These are phyloP conservation scores for Trypanosoma theileri DNA, from an alignment of 208 protist species.

Conservation along the genomic window DNA sequence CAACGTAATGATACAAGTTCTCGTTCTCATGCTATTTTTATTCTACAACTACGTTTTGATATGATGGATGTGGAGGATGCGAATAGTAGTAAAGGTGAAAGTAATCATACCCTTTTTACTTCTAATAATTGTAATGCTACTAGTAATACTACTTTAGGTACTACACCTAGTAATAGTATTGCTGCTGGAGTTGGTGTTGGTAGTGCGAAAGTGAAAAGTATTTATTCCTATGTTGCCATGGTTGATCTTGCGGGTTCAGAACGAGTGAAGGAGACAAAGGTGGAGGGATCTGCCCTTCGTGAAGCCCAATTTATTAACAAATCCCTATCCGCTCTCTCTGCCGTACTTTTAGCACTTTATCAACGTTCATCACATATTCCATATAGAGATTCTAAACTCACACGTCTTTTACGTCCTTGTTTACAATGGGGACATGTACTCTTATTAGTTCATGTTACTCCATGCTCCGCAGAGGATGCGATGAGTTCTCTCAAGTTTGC, in stretches of 20 bases:
- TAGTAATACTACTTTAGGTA: too few species aligned
- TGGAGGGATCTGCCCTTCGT: slow-evolving; percentile 64
- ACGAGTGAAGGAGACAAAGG: slow-evolving; percentile 90
- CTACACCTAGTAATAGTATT: too few species aligned
- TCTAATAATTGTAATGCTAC: too few species aligned
- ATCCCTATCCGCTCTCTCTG: slow-evolving; percentile 84
- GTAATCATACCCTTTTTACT: neutral
- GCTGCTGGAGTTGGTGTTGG: too few species aligned
- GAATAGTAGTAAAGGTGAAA: neutral
- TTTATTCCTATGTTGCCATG: slow-evolving; percentile 86
- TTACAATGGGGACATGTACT: slow-evolving; percentile 80
- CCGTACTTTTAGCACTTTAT: slow-evolving; percentile 82
- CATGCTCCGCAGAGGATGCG: slow-evolving; percentile 64
- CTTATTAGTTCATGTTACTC: slow-evolving; percentile 78
- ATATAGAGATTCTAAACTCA: slow-evolving; percentile 92
- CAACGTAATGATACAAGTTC: slow-evolving; percentile 76
- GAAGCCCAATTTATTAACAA: slow-evolving; percentile 94
- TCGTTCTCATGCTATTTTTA: slow-evolving; percentile 87
- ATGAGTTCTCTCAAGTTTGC: slow-evolving; percentile 81
- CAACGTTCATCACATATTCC: slow-evolving; percentile 77
- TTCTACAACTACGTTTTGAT: slow-evolving; percentile 82
- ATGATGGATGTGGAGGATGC: slow-evolving; percentile 16
- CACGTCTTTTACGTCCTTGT: slow-evolving; percentile 84
- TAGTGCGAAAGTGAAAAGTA: slow-evolving; percentile 8
- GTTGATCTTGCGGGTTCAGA: slow-evolving; percentile 98